Conservation (phyloP, 192 early-diverging fungal genomes). For the Coemansia sp. region DNA sequence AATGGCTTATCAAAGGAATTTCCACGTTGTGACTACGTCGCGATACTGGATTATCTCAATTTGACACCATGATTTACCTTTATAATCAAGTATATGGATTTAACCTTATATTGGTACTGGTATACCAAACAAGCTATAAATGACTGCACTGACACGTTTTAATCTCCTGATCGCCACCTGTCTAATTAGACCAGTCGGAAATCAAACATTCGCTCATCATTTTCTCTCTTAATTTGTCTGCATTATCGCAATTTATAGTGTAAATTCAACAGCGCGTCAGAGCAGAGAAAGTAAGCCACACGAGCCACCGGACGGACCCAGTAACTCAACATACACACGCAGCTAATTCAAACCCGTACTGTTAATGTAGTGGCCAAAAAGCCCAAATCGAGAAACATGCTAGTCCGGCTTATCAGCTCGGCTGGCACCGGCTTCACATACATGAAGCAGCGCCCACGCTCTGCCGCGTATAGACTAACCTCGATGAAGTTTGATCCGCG, state of each 20-base stretch:
- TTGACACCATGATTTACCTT: not conserved
- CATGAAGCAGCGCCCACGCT: constrained; percentile 74
- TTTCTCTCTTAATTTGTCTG: not conserved
- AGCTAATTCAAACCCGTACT: not conserved
- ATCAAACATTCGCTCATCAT: not conserved
- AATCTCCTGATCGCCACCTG: not conserved
- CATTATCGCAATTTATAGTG: not conserved
- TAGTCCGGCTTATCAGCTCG: constrained; percentile 81
- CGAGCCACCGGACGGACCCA: not conserved
- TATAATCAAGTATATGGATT: not conserved
- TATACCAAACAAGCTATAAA: not conserved
- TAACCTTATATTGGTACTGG: not conserved
- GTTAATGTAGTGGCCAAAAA: constrained; percentile 73
- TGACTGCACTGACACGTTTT: not conserved
- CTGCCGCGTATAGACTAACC: constrained; percentile 73
- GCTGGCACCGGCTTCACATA: constrained; percentile 95
- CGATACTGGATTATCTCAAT: not conserved
- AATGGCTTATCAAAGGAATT: not conserved
- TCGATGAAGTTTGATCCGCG: constrained; percentile 95
- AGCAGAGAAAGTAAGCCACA: not conserved
- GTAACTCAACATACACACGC: not conserved
- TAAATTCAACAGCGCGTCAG: not conserved
- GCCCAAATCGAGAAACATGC: constrained; percentile 78
- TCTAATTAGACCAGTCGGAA: not conserved
- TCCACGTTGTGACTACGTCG: not conserved